Percentiles rank a stretch among this genome's conserved stretches.
Conservation (phyloP, 1,284 basidiomycete species). For the Entoloma clypeatum region DNA sequence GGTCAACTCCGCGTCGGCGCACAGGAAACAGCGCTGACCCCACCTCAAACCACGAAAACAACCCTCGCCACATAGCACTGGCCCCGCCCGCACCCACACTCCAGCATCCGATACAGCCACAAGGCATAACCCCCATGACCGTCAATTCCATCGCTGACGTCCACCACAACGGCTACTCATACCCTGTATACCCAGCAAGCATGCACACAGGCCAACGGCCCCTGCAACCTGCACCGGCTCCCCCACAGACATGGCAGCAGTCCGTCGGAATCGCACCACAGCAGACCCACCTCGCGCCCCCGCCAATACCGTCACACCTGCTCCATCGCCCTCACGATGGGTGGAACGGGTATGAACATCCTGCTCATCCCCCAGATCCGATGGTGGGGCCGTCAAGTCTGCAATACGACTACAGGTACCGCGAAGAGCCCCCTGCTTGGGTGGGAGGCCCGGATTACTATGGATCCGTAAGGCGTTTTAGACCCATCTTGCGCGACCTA, state of each 20-base stretch:
- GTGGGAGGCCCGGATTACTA: constrained; percentile 53
- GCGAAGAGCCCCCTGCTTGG: constrained; percentile 56
- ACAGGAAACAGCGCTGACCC: constrained; percentile 11
- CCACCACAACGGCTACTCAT: constrained; percentile 38
- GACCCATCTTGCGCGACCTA: no score
- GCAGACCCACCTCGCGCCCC: constrained; percentile 54
- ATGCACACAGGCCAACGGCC: constrained; percentile 39
- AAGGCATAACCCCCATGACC: constrained; percentile 27
- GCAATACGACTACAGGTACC: constrained; percentile 53
- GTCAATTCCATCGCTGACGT: constrained; percentile 33
- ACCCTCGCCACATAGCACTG: constrained; percentile 16
- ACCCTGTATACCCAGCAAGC: constrained; percentile 43
- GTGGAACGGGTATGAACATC: constrained; percentile 41
- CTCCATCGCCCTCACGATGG: constrained; percentile 45
- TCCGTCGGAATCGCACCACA: constrained; percentile 57
- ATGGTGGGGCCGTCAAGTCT: constrained; percentile 40
- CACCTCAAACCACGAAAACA: constrained; percentile 9
- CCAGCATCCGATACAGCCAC: constrained; percentile 30
- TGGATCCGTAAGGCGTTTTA: no score
- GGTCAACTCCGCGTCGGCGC: no score
- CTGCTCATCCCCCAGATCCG: constrained; percentile 38
- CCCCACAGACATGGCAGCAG: constrained; percentile 61
- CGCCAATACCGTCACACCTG: constrained; percentile 42
- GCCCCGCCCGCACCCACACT: constrained; percentile 20
- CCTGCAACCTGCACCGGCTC: constrained; percentile 43